Evolutionary conservation across 2,329 filamentous ascomycete species (phyloP), one percentile per base, ranked within the genome.

Genomic region (Aspergillus spinulosporus): DNA sequence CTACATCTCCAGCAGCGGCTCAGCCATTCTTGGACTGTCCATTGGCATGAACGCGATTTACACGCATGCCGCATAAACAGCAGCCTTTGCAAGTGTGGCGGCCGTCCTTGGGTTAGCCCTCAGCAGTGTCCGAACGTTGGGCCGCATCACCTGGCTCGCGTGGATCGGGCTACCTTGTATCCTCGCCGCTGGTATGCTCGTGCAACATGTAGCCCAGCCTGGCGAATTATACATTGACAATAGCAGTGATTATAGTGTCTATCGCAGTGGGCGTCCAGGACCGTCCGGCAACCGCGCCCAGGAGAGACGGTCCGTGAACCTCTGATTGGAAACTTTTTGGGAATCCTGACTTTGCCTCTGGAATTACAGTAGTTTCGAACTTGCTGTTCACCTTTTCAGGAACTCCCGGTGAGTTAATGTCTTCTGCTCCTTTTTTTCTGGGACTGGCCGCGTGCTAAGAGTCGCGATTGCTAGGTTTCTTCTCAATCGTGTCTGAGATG

Each of bases 31-130:
- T 2, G 67, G 76, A 11, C 64, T 74, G 4, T 77, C 74, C 0
- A 76, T 75, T 34, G 69, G 62, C 0, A 58, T 78, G 5, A 78
- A 78, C 52, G 66, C 75, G 1, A 55, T 77, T 2, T 76, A 74
- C 0, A 58, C 64, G 0, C 75, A 77, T 50, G 74, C 66, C 62
- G 58, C 56, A 36, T 55, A 61, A 59, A 70, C 63, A 1, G 65
- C 65, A 9, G 52, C 59, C 1, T 69, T 64, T 36, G 54, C 61
- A 8, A 61, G 60, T 7, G 40, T 70, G 15, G 54, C 65, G 0
- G 61, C 62, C 0, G 53, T 67, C 26, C n/a, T 64, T 3, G 63
- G 60, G 1, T 61, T 64, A 8, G 9, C 49, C 1, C 53, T 71
- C 8, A 62, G 62, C 39, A 73, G 70, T 50, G 70, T 74, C 28